Base-by-base conservation (phyloP, 768 basidiomycete genomes). In the Xanthoconium stramineum region DNA sequence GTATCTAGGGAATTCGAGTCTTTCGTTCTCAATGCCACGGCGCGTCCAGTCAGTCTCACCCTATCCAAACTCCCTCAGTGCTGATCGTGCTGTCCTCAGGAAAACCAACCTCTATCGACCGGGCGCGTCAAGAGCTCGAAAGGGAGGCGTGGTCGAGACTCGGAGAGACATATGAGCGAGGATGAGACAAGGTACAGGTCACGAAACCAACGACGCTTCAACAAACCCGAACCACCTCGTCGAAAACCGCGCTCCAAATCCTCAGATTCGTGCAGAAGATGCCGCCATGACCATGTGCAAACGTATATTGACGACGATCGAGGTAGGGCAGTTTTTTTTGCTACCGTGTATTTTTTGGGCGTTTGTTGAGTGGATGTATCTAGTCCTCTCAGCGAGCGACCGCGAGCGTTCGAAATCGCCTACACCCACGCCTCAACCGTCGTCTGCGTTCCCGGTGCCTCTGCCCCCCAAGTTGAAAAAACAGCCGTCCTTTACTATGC, bases 1-100 rank as follows among this genome's bases (percentile, higher is more conserved):
- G 81, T 92, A 6, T 82, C 88, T 12, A 77, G 82, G 48, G 89
- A 92, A 68, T 65, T 91, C 37, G 83, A 83, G 45, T 83, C 83
- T 12, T 91, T 92, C 68, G 78, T 91, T 28, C 71, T 79, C 19
- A 85, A 75, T 62, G 89, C 89, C 47, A 82, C 85, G 10, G 85
- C 59, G 10, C 55, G 52, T 28, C 47, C 55, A 58, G 62, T 65
- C 62, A 60, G 66, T 64, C 46, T 29, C 13, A 5, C 40, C 28
- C 24, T 19, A 3, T 48, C 32, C 14, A 6, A n/a, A 12, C 17
- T 37, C 37, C 17, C n/a, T 49, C 30, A 24, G 5, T 47, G 36
- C 55, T 68, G 47, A 61, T 52, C 29, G 9, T 19, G 15, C 17
- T 44, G 15, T 55, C 44, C 39, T 12, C 52, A 72, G 69, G 47